Base-by-base conservation (phyloP, 805 yeast genomes). In the Zygosaccharomyces siamensis region DNA sequence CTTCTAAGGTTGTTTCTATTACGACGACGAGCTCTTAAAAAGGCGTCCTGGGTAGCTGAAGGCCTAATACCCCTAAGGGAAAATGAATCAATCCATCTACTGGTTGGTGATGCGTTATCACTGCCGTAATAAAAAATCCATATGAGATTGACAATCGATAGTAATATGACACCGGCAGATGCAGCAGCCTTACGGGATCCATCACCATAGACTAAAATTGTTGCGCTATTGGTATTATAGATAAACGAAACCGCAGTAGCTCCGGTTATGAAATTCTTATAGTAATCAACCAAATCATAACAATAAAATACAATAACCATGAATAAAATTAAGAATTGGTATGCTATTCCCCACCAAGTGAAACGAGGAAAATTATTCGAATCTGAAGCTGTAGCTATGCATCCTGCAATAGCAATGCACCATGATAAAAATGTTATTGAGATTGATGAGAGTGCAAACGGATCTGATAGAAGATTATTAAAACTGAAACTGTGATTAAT, bases 341-440 rank as follows among this genome's bases (percentile, higher is more conserved):
- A 93, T 2, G 86, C 90, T 5, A 93, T 67, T 1, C 95, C 96
- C 99, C 99, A 93, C 99, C 99, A 92, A 3, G 93, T 80, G 68
- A 92, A 86, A 55, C 80, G 79, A 1, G 97, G 97, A 62, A 84
- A 88, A 5, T 67, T 55, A 12, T 68, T 66, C 23, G 57, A 49
- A 16, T 66, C 63, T 14, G 63, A 47, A 14, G 73, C 73, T 5
- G 80, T 64, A 1, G 86, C 81, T 16, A 86, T 81, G 12, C 95
- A 86, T 1, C 97, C 97, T 1, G 85, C 95, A 47, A 93, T 75
- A 7, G 96, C 87, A 44, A 93, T 79, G 50, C 89, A 72, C 98
- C 98, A 92, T 12, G 96, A 80, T 23, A 89, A 74, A 3, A 76
- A 54, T 0, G 89, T 84, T 45, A 90, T 79, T 1, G 89, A 80